phyloP scores from a whole-genome alignment of 2,329 filamentous ascomycete species.

The Calonectria pseudoreteaudii region DNA sequence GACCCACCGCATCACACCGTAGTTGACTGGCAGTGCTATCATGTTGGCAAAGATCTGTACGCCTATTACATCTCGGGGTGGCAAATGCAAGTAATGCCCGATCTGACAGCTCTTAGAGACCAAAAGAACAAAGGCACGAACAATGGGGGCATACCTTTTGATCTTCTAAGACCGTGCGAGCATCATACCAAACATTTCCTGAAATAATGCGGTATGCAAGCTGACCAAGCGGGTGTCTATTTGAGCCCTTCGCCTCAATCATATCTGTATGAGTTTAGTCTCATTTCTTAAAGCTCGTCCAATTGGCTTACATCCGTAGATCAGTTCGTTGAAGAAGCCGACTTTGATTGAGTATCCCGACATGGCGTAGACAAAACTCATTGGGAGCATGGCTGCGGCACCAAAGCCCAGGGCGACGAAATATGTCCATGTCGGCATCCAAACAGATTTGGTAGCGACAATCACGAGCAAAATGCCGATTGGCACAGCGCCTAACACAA shows the following conservation, averaged over 20 bases:
- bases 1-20: constrained; percentile 71
- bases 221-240: constrained; percentile 69
- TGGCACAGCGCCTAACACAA: constrained; percentile 42
- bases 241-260: constrained; percentile 62
- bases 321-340: constrained; percentile 7
- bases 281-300: constrained; percentile 46
- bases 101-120: constrained; percentile 47
- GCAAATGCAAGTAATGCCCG: constrained; percentile 73
- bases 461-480: constrained; percentile 59
- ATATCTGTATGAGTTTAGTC: constrained; percentile 52
- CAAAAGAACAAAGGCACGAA: rapidly evolving
- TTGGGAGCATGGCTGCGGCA: constrained; percentile 65
- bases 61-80: constrained; percentile 69
- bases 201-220: constrained; percentile 69
- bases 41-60: constrained; percentile 70
- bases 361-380: constrained; percentile 70
- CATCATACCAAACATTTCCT: constrained; percentile 71
- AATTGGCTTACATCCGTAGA: constrained; percentile 2
- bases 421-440: constrained; percentile 70
- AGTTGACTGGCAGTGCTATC: constrained; percentile 71
- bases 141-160: constrained; percentile 53
- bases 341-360: constrained; percentile 56
- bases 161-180: constrained; percentile 70
- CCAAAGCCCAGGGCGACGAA: constrained; percentile 68
- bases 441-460: constrained; percentile 63